phyloP scores from a whole-genome alignment of 2,329 filamentous ascomycete species.

The Monosporascus sp. region DNA sequence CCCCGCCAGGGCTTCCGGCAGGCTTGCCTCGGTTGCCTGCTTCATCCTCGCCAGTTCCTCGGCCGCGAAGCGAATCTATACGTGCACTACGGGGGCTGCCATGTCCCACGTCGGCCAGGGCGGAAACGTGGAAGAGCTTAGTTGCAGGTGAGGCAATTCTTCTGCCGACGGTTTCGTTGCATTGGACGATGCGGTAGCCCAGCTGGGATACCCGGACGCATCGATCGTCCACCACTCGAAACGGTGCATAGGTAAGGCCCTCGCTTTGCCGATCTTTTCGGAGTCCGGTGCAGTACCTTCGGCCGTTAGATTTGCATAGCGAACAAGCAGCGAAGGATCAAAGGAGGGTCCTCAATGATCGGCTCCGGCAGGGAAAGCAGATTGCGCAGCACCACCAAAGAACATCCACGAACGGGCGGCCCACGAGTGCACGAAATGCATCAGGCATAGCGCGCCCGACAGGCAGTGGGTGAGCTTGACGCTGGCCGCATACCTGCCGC shows the following conservation, averaged over 20 bases:
- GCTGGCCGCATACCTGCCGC: conserved; percentile 36
- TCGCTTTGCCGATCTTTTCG: conserved; percentile 22
- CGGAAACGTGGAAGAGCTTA: conserved; percentile 27
- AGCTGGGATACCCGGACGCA: conserved; percentile 25
- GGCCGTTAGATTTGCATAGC: conserved; percentile 21
- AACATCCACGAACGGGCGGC: conserved; percentile 23
- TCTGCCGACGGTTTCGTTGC: conserved; percentile 21
- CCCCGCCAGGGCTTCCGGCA: conserved; percentile 7
- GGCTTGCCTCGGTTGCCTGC: conserved; percentile 5
- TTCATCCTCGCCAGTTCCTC: conserved; percentile 31
- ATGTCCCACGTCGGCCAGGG: conserved; percentile 40
- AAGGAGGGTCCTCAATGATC: conserved; percentile 27
- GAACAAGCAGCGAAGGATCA: conserved; percentile 34
- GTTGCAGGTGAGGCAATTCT: conserved; percentile 8
- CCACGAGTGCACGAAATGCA: conserved; percentile 39
- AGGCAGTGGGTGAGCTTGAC: conserved; percentile 39
- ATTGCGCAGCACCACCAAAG: not conserved
- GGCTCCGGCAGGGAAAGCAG: not conserved
- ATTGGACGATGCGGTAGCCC: conserved; percentile 17
- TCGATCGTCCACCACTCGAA: conserved; percentile 41
- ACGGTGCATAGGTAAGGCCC: conserved; percentile 37
- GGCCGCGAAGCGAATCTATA: conserved; percentile 33
- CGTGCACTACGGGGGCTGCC: conserved; percentile 24
- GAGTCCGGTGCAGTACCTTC: conserved; percentile 18
- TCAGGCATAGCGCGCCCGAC: conserved; percentile 38